Base-by-base conservation (phyloP, 176 grass and related monocot species). In the Otatea glauca region DNA sequence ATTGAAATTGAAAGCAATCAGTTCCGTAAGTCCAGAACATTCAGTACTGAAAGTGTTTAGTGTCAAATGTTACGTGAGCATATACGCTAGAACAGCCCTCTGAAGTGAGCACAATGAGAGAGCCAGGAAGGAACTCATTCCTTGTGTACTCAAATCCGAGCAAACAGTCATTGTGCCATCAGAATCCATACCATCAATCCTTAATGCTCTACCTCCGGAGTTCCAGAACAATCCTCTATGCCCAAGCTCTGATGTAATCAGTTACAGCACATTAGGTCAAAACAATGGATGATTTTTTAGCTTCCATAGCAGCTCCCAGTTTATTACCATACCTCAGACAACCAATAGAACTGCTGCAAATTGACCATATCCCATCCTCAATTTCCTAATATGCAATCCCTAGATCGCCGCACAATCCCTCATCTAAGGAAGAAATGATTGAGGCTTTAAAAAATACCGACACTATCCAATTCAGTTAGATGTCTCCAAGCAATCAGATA, bases 241-340 rank as follows among this genome's bases (percentile, higher is more conserved):
- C 51, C 74, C 74, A 85, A n/a, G 74, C 74, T 85, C 83, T 78
- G 83, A 78, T 85, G 83, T 85, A 70, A 85, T 69, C 50, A 85
- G 72, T 85, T 69, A 56, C 74, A 85, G 74, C 70, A 77, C 38
- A 85, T 78, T 69, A 85, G 83, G 65, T 78, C 27, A 85, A 13
- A 43, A 76, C 44, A 78, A 68, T 48, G 66, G 64, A 85, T 70
- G 49, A 78, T 60, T 60, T 78, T 85, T 80, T 67, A 74, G 68
- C 67, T 87, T 74, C 59, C 77, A 82, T 59, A 72, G 58, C 79
- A 82, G 66, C 25, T 73, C 78, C 72, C 58, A 77, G 80, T 77
- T 81, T 77, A 90, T 79, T 85, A 90, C 60, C 84, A 83, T 90
- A 90, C 84, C 84, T 90, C 89, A 61, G 38, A 66, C 80, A 74